Conservation (phyloP, 2,329 filamentous ascomycete genomes). For the Fusarium xyrophilum region DNA sequence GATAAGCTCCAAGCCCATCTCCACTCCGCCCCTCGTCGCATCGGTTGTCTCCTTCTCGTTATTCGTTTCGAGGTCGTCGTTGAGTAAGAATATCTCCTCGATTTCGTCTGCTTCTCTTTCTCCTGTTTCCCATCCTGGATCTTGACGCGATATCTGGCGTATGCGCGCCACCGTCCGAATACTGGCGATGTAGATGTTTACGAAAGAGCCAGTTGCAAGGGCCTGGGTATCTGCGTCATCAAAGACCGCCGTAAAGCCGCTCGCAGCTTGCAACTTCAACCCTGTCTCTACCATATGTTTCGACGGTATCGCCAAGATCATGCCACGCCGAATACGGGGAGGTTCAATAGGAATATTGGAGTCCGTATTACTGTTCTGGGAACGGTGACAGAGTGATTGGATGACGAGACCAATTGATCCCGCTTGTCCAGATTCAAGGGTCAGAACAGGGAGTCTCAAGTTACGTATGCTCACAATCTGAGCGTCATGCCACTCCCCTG, state of each 20-base stretch:
- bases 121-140: slow-evolving; percentile 37
- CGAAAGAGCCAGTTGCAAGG: slow-evolving; percentile 70
- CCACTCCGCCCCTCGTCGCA: slow-evolving; percentile 46
- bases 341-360: slow-evolving; percentile 28
- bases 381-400: slow-evolving; percentile 43
- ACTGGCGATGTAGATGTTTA: slow-evolving; percentile 87
- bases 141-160: slow-evolving; percentile 56
- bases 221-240: slow-evolving; percentile 66
- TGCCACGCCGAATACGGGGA: slow-evolving; percentile 73
- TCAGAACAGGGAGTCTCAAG: slow-evolving; percentile 80
- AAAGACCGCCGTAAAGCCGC: slow-evolving; percentile 76
- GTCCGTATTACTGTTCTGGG: slow-evolving; percentile 7
- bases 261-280: slow-evolving; percentile 68
- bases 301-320: slow-evolving; percentile 75
- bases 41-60: slow-evolving; percentile 34
- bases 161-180: slow-evolving; percentile 83
- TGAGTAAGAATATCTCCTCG: slow-evolving; percentile 66
- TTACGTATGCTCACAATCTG: slow-evolving; percentile 87
- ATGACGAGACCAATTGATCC: slow-evolving; percentile 84
- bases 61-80: slow-evolving; percentile 53
- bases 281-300: slow-evolving; percentile 63
- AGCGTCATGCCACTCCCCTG: slow-evolving; percentile 79
- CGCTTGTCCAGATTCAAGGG: slow-evolving; percentile 79
- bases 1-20: slow-evolving; percentile 73
- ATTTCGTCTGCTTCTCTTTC: slow-evolving; percentile 49